These are phyloP conservation scores for Fusarium equiseti DNA, from an alignment of 2,329 filamentous ascomycete genomes.

Conservation along the genomic window DNA sequence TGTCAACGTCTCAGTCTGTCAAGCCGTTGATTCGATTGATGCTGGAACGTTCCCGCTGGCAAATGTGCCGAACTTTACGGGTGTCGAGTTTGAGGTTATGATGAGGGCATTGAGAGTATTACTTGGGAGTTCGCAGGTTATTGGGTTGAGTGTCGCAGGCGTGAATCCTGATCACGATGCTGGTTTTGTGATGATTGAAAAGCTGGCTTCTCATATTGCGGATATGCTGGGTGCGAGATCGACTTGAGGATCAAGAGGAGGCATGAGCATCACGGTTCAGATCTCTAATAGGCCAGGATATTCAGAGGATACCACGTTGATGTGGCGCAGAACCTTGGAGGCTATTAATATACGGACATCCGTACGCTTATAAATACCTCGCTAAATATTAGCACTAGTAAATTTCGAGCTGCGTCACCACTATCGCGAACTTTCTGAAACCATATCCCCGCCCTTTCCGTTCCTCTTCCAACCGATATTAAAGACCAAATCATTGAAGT, in stretches of 20 bases:
- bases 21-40: slow-evolving; percentile 39
- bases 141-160: slow-evolving; percentile 34
- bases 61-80: slow-evolving; percentile 39
- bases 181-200: slow-evolving; percentile 25
- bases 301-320: not conserved
- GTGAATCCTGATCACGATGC: slow-evolving; percentile 43
- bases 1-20: slow-evolving; percentile 33
- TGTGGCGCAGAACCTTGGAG: not conserved
- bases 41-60: slow-evolving; percentile 36
- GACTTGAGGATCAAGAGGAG: not conserved
- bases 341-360: not conserved
- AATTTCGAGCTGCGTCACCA: not conserved
- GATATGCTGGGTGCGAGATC: slow-evolving; percentile 12
- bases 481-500: not conserved
- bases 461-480: not conserved
- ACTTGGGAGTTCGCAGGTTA: slow-evolving; percentile 16
- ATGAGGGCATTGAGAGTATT: slow-evolving; percentile 33
- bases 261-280: not conserved
- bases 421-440: not conserved
- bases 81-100: slow-evolving; percentile 37
- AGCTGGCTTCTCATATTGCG: slow-evolving; percentile 13
- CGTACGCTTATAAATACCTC: not conserved
- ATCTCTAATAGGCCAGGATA: not conserved
- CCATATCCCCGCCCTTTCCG: slow-evolving; percentile 1
- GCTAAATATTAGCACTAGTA: not conserved